Conservation (phyloP, 805 yeast species). For the Millerago galiae region DNA sequence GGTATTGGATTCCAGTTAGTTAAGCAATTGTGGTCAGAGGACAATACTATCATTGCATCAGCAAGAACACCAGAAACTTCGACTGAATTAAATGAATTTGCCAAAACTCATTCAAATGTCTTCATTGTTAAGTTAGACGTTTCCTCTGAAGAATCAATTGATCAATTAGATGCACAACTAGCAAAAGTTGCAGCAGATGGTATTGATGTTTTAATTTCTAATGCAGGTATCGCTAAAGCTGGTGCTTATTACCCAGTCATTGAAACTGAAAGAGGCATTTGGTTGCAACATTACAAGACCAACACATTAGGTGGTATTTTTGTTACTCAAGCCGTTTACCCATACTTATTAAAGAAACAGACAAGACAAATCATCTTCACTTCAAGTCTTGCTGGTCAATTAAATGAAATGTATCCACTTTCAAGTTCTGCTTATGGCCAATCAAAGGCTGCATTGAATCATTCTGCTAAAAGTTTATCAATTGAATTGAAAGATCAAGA, state of each 20-base stretch:
- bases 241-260: not conserved
- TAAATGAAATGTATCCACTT: constrained; percentile 9
- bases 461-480: constrained; percentile 21
- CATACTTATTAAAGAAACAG: constrained; percentile 13
- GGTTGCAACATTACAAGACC: not conserved
- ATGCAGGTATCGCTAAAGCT: constrained; percentile 9
- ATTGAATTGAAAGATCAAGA: constrained; percentile 24
- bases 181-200: constrained; percentile 6
- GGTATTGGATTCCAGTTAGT: constrained; percentile 7
- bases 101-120: constrained; percentile 4
- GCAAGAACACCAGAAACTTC: constrained; percentile 1
- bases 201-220: constrained; percentile 13
- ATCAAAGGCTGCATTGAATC: constrained; percentile 32
- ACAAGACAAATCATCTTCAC: constrained; percentile 20
- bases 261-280: constrained; percentile 4
- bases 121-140: constrained; percentile 9
- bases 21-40: not conserved
- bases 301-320: constrained; percentile 11
- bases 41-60: constrained; percentile 1
- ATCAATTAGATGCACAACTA: constrained; percentile 4
- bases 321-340: constrained; percentile 5
- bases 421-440: constrained; percentile 21
- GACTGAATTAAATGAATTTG: constrained; percentile 2
- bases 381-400: constrained; percentile 21
- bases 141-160: constrained; percentile 9